A percentile compares a stretch with the other conserved stretches of the same genome.
These are phyloP conservation scores for Malania oleifera DNA, from an alignment of 164 flowering plant genomes.

Conservation along the genomic window DNA sequence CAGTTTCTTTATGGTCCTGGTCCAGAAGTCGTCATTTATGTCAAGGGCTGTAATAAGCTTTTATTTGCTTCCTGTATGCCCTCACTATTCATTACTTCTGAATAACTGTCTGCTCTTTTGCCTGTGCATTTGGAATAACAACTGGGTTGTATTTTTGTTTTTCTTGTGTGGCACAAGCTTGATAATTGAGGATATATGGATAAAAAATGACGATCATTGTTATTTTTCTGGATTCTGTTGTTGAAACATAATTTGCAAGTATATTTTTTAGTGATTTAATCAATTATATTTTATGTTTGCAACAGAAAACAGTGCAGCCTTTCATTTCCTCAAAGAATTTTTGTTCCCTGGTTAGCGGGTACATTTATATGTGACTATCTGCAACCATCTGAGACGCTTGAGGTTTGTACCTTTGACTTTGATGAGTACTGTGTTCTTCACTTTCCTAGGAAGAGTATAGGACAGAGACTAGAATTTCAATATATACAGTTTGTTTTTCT, in stretches of 20 bases:
- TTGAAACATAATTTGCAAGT: not conserved
- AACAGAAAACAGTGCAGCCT: slow-evolving; percentile 56
- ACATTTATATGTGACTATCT: slow-evolving; percentile 71
- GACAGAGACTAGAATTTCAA: too few relatives aligned
- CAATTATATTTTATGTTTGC: slow-evolving; percentile 8
- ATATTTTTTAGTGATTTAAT: not conserved
- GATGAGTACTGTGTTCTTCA: not conserved
- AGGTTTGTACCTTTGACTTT: slow-evolving; percentile 41
- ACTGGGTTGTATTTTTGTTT: too few relatives aligned
- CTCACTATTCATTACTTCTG: not conserved
- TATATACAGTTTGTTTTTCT: not conserved
- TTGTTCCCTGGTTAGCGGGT: slow-evolving; percentile 78
- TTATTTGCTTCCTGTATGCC: not conserved
- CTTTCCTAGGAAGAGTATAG: too few relatives aligned
- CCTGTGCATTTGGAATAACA: too few relatives aligned
- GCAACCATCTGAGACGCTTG: slow-evolving; percentile 68
- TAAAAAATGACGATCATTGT: too few relatives aligned
- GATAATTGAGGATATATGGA: too few relatives aligned
- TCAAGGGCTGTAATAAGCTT: not conserved
- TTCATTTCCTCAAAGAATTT: slow-evolving; percentile 76
- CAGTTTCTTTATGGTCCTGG: not conserved
- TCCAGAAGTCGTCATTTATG: not conserved
- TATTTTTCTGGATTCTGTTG: not conserved
- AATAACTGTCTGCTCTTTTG: not conserved
- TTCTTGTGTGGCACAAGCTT: too few relatives aligned